phyloP scores from a whole-genome alignment of 2,329 filamentous ascomycete genomes.

The Macrophomina phaseolina region DNA sequence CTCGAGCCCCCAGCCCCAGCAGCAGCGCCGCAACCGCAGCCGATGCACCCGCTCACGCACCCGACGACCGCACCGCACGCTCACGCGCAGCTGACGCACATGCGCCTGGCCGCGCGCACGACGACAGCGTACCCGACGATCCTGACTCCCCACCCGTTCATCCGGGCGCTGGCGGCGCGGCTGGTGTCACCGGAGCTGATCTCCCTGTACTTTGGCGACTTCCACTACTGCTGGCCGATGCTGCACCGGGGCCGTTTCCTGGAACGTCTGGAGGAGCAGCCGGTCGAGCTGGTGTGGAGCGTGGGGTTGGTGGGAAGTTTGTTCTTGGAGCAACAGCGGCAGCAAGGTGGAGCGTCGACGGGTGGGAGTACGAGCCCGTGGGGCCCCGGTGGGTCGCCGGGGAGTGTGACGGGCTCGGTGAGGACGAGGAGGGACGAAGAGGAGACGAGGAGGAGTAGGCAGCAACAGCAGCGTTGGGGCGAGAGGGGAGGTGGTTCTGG shows the following conservation, averaged over 20 bases:
- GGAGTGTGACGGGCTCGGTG: not conserved
- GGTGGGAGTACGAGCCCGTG: not conserved
- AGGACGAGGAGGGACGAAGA: not conserved
- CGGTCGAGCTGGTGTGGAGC: not conserved
- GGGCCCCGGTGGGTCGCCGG: not conserved
- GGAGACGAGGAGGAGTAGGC: not conserved
- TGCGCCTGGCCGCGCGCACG: not conserved
- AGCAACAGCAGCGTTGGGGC: not conserved
- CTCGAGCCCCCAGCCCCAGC: not conserved
- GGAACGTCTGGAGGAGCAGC: not conserved
- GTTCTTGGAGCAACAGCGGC: not conserved
- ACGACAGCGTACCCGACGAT: not conserved
- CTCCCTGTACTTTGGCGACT: not conserved
- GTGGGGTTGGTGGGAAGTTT: not conserved
- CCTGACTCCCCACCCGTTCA: not conserved
- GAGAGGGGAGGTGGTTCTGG: not conserved
- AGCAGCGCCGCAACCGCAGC: not conserved
- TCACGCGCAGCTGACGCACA: not conserved
- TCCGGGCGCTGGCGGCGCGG: not conserved
- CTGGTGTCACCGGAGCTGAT: not conserved
- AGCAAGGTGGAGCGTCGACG: not conserved
- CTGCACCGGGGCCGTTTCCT: slow-evolving; percentile 6
- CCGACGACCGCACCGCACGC: not conserved
- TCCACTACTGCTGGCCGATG: slow-evolving; percentile 5
- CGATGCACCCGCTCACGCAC: not conserved